Evolutionary conservation across 2,329 filamentous ascomycete genomes (phyloP).

Genomic region (Cordyceps tenuipes): DNA sequence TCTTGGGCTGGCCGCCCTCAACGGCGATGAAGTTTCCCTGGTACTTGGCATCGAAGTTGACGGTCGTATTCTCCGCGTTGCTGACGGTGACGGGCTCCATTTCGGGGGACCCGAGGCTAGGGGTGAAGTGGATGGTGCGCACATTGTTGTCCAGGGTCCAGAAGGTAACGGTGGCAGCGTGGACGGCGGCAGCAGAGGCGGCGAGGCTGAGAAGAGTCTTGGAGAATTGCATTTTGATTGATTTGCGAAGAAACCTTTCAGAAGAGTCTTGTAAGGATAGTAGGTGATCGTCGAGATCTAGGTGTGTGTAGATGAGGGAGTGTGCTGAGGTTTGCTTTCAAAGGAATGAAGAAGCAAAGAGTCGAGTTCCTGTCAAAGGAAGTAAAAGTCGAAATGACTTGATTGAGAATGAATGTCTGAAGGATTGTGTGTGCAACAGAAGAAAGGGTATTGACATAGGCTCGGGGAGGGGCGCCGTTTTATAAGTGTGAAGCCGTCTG

Average conservation of each 20-base stretch:
- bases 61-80: conserved; percentile 29
- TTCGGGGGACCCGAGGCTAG: conserved; percentile 28
- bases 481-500: conserved; percentile 3
- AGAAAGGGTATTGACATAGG: background rate
- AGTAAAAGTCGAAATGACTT: conserved; percentile 9
- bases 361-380: conserved; percentile 11
- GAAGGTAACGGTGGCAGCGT: conserved; percentile 47
- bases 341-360: conserved; percentile 14
- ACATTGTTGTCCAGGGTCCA: conserved; percentile 44
- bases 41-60: conserved; percentile 36
- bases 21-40: conserved; percentile 45
- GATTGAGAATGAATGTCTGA: conserved; percentile 6
- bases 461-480: conserved; percentile 5
- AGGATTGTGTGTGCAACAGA: conserved; percentile 4
- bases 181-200: conserved; percentile 35
- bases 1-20: conserved; percentile 33
- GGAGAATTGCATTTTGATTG: conserved; percentile 47
- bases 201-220: conserved; percentile 35
- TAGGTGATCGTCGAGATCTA: conserved; percentile 14
- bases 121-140: conserved; percentile 44
- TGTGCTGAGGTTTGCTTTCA: conserved; percentile 13
- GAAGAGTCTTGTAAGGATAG: conserved; percentile 7
- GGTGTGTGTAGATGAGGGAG: conserved; percentile 9
- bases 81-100: conserved; percentile 33
- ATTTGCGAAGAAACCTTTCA: conserved; percentile 12